Base-by-base conservation (phyloP, 2,329 filamentous ascomycete species). In the Colletotrichum sublineola region DNA sequence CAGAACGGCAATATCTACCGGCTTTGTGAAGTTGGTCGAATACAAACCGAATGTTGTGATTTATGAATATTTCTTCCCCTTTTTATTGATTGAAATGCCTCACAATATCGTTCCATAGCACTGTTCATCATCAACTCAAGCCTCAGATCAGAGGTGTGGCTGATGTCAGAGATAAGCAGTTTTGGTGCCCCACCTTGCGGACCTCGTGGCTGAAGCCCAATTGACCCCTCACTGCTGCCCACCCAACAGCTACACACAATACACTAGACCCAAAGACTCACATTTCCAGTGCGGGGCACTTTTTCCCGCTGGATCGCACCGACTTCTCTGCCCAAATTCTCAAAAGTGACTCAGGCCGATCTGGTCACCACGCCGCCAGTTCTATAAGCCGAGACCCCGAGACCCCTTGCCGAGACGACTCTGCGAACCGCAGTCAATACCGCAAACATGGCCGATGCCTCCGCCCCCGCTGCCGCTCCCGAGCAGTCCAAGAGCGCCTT, bases 401-500 rank as follows among this genome's bases (percentile, higher is more conserved):
- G 1, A 11, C 44, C 44, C 44, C n/a, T 69, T 57, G 20, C 12
- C 70, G 66, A 40, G 55, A 73, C 70, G 70, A 64, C 2, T 36
- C 46, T 61, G 66, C 66, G 60, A 73, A 14, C 29, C 40, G 70
- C 60, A 70, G 67, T 65, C 40, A 73, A 42, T 29, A 71, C 48
- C 61, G 60, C 42, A 71, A 68, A 48, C 42, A 76, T 76, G 73
- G 75, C 74, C 68, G 75, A 76, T 70, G 65, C 75, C 50, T 44
- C 75, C 50, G 67, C 74, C 46, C 18, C 53, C 69, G 65, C 75
- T 52, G 50, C 75, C 50, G 52, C 31, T n/a, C 36, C 74, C 55
- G 68, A 71, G 73, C 84, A 83, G 68, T 91, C 89, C 76, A 91
- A 91, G 85, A 90, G 88, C 81, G 89, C 89, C 76, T 81, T 88